These are phyloP conservation scores for Labyrinthula sp. DNA, from an alignment of 352 stramenopile species.

Conservation along the genomic window DNA sequence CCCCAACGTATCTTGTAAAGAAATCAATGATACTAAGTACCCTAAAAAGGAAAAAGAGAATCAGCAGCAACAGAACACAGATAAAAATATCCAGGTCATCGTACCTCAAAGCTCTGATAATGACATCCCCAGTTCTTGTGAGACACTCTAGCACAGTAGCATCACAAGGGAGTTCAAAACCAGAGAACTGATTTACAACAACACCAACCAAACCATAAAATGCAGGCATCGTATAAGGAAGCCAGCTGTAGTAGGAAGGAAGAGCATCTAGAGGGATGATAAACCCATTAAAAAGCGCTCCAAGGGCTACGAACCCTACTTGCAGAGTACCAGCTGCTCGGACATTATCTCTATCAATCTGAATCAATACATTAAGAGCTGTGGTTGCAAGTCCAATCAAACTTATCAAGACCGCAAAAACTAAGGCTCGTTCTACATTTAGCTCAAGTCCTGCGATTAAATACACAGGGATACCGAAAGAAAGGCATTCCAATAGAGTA, in stretches of 20 bases:
- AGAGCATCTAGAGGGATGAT: slow-evolving; percentile 21
- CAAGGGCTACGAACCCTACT: slow-evolving; percentile 13
- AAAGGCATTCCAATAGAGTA: slow-evolving; percentile 6
- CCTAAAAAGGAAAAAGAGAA: slow-evolving; percentile 13
- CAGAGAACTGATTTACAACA: slow-evolving; percentile 14
- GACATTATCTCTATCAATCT: slow-evolving; percentile 15
- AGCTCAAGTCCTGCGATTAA: slow-evolving; percentile 11
- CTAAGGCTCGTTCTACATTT: slow-evolving; percentile 3
- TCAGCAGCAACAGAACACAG: slow-evolving; percentile 14
- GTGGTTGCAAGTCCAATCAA: slow-evolving; percentile 9
- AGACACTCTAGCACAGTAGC: slow-evolving; percentile 8
- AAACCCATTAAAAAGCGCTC: slow-evolving; percentile 27
- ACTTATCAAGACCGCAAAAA: slow-evolving; percentile 15
- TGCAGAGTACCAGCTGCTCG: slow-evolving; percentile 14
- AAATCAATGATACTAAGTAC: slow-evolving; percentile 15
- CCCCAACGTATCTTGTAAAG: slow-evolving; percentile 13
- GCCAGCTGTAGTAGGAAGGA: slow-evolving; percentile 6
- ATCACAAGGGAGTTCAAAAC: slow-evolving; percentile 3
- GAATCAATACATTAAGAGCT: slow-evolving; percentile 19
- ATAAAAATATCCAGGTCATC: slow-evolving; percentile 15
- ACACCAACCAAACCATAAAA: slow-evolving; percentile 23
- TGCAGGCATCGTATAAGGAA: slow-evolving; percentile 20
- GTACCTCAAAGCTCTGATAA: slow-evolving; percentile 10
- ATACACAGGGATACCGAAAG: slow-evolving; percentile 15
- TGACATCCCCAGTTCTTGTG: slow-evolving; percentile 10